Percentiles rank a stretch among this genome's conserved stretches.
Conservation (phyloP, 768 basidiomycete species). For the Kondoa subrosea region DNA sequence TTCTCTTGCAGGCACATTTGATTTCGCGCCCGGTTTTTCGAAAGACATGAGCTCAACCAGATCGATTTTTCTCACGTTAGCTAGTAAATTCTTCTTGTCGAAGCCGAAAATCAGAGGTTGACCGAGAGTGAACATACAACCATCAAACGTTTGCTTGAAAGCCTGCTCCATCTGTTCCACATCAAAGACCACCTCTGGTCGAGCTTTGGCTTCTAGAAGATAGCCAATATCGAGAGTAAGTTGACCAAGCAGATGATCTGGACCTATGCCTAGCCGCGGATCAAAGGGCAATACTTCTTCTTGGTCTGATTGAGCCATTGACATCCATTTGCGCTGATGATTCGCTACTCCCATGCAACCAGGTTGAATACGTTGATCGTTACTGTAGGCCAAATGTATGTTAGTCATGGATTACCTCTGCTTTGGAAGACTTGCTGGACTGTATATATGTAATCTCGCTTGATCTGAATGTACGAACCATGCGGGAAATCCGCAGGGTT, state of each 20-base stretch:
- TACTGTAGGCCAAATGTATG: background rate
- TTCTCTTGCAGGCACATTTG: constrained; percentile 23
- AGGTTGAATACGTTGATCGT: constrained; percentile 40
- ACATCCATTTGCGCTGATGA: constrained; percentile 75
- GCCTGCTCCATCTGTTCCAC: constrained; percentile 66
- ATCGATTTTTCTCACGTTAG: constrained; percentile 45
- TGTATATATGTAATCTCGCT: constrained; percentile 8
- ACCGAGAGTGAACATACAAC: constrained; percentile 50
- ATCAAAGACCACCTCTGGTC: constrained; percentile 48
- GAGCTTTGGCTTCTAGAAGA: constrained; percentile 33
- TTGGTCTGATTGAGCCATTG: constrained; percentile 54
- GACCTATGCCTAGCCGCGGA: constrained; percentile 32
- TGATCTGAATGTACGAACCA: constrained; percentile 8
- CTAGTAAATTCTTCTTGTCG: constrained; percentile 66
- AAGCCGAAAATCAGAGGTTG: constrained; percentile 71
- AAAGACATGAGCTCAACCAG: constrained; percentile 44
- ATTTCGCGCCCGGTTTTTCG: constrained; percentile 37
- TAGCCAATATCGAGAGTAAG: constrained; percentile 54
- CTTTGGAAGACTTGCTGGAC: constrained; percentile 7
- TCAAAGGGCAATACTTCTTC: constrained; percentile 52
- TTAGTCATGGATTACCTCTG: background rate
- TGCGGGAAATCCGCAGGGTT: constrained; percentile 10
- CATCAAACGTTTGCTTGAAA: constrained; percentile 57
- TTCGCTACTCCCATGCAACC: constrained; percentile 61
- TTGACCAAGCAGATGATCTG: constrained; percentile 48